These are phyloP conservation scores for Monosporascus sp. DNA, from an alignment of 2,329 filamentous ascomycete species.

Conservation along the genomic window DNA sequence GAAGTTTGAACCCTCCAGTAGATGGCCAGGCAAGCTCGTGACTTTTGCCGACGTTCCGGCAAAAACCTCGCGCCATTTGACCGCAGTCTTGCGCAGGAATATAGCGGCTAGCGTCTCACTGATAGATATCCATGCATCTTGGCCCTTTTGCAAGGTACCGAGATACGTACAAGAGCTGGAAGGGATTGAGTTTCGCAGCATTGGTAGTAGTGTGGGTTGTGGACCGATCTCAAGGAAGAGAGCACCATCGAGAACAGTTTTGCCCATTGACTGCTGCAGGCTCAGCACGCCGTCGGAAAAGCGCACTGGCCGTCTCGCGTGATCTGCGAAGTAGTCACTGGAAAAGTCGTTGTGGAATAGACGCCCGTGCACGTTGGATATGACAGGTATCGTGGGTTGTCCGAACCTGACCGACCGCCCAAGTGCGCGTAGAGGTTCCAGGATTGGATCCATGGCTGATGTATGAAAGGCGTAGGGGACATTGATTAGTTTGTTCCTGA, in stretches of 20 bases:
- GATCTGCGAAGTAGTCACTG: constrained; percentile 3
- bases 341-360: constrained; percentile 1
- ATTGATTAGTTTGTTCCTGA: constrained; percentile 5
- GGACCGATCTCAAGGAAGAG: constrained; percentile 3
- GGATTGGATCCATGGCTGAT: constrained; percentile 9
- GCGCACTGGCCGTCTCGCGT: constrained; percentile 2
- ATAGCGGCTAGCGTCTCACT: constrained; percentile 3
- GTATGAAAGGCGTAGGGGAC: constrained; percentile 9
- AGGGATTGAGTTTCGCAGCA: constrained; percentile 2
- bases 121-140: constrained; percentile 2
- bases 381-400: constrained; percentile 7
- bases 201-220: constrained; percentile 4
- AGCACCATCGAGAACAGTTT: too few species aligned
- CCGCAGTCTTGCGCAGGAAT: not conserved
- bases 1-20: too few species aligned
- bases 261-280: too few species aligned
- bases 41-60: constrained; percentile 3
- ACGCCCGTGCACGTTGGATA: constrained; percentile 6
- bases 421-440: not conserved
- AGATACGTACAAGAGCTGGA: constrained; percentile 1
- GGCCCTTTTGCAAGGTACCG: constrained; percentile 3
- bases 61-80: constrained; percentile 3
- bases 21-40: constrained; percentile 2
- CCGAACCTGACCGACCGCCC: not conserved
- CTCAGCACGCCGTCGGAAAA: not conserved